Percentiles rank a stretch among this genome's conserved stretches.
Evolutionary conservation across 139 green algal genomes (phyloP).

Genomic region (Pseudopediastrum boryanum): DNA sequence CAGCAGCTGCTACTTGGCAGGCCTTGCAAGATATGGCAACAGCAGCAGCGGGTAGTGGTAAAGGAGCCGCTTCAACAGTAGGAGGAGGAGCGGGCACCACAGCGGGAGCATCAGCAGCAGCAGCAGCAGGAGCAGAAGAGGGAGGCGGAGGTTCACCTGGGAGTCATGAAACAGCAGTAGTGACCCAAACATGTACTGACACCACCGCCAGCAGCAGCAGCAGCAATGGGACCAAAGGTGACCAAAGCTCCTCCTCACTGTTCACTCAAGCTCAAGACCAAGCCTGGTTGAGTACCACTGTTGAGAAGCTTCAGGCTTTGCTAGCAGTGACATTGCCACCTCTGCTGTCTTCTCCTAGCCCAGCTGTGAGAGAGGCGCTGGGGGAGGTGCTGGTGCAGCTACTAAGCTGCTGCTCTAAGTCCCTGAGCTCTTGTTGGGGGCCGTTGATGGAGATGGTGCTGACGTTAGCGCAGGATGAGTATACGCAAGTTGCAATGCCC

Average conservation of each 20-base stretch:
- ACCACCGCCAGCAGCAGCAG: not conserved
- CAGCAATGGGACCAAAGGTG: constrained; percentile 1
- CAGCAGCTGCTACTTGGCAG: no score
- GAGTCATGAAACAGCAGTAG: no score
- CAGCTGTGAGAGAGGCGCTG: constrained; percentile 59
- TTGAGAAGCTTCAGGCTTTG: constrained; percentile 46
- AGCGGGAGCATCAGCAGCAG: not conserved
- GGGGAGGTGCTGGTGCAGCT: constrained; percentile 46
- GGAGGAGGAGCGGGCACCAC: no score
- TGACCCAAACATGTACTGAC: no score
- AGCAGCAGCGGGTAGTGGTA: not conserved
- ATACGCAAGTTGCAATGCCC: constrained; percentile 23
- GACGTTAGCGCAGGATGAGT: constrained; percentile 71
- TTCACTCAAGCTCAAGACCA: not conserved
- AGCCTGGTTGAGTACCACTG: constrained; percentile 53
- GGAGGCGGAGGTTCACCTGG: no score
- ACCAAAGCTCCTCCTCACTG: not conserved
- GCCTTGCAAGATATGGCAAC: no score
- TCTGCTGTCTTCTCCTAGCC: constrained; percentile 51
- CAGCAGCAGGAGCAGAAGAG: not conserved
- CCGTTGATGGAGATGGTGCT: constrained; percentile 62
- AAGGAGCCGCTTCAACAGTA: not conserved
- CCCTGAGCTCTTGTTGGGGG: constrained; percentile 41
- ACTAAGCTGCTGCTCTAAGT: constrained; percentile 40
- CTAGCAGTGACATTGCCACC: constrained; percentile 60